These are phyloP conservation scores for Geopyxis carbonaria DNA, from an alignment of 495 filamentous ascomycete species.

Conservation along the genomic window DNA sequence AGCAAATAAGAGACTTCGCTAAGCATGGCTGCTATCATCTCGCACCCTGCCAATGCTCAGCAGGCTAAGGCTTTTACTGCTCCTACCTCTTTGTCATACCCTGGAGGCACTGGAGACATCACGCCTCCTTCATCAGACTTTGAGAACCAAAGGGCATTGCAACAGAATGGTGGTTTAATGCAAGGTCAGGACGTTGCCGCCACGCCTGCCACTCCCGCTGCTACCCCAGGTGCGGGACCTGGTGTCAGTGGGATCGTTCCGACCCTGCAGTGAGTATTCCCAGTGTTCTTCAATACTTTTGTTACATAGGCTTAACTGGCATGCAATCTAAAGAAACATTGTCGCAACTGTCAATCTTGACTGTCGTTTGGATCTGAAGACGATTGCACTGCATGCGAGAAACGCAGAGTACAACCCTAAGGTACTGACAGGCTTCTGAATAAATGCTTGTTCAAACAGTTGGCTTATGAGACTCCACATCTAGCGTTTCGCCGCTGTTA, in stretches of 20 bases:
- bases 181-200: conserved; percentile 5
- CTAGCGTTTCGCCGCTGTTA: conserved; percentile 98
- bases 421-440: conserved; percentile 39
- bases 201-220: conserved; percentile 78
- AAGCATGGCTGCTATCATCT: conserved; percentile 74
- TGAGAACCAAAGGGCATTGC: conserved; percentile 23
- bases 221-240: conserved; percentile 66
- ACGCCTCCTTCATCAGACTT: conserved; percentile 55
- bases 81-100: conserved; percentile 77
- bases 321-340: conserved; percentile 71
- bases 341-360: conserved; percentile 98
- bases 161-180: conserved; percentile 26
- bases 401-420: conserved; percentile 98
- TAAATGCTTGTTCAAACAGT: conserved; percentile 10
- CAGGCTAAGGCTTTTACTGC: conserved; percentile 88
- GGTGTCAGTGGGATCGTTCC: conserved; percentile 85
- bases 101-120: conserved; percentile 61
- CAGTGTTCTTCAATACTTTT: conserved; percentile 9
- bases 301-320: conserved; percentile 43
- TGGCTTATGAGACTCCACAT: conserved; percentile 25
- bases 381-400: conserved; percentile 92
- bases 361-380: conserved; percentile 96
- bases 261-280: conserved; percentile 88
- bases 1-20: too few species aligned
- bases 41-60: conserved; percentile 68